Percentiles rank a stretch among this genome's conserved stretches.
phyloP scores from a whole-genome alignment of 768 basidiomycete genomes.

The Tricholomella constricta region DNA sequence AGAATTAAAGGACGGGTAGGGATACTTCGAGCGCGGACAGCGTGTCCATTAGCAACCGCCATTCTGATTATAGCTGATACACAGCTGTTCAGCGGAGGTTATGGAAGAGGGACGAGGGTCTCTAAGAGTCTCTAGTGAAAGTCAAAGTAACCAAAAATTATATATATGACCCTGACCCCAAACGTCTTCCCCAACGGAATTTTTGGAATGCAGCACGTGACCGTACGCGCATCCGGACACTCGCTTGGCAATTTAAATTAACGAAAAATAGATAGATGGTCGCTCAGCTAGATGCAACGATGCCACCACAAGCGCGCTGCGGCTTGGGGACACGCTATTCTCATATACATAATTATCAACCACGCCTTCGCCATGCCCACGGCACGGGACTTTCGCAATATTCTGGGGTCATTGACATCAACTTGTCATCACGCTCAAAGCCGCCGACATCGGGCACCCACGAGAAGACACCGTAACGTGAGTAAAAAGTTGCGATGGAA shows the following conservation, averaged over 20 bases:
- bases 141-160: slow-evolving; percentile 34
- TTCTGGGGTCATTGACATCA: slow-evolving; percentile 7
- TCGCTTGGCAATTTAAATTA: too few species aligned
- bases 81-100: slow-evolving; percentile 21
- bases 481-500: not conserved
- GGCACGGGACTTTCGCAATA: slow-evolving; percentile 1
- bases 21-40: slow-evolving; percentile 35
- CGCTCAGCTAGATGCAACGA: not conserved
- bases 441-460: slow-evolving; percentile 10
- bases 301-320: not conserved
- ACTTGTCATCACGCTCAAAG: slow-evolving; percentile 3
- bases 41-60: slow-evolving; percentile 42
- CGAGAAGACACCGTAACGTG: not conserved
- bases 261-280: too few species aligned
- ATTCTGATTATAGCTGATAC: slow-evolving; percentile 30
- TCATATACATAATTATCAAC: not conserved
- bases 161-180: slow-evolving; percentile 45
- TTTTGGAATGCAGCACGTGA: slow-evolving; percentile 36
- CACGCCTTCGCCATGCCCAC: not conserved
- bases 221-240: slow-evolving; percentile 20
- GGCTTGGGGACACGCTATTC: not conserved
- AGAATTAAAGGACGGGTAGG: slow-evolving; percentile 52
- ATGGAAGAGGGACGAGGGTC: slow-evolving; percentile 19
- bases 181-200: slow-evolving; percentile 47
- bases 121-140: slow-evolving; percentile 24